phyloP scores from a whole-genome alignment of 202 grass and related monocot species.

The Cymbopogon flexuosus region DNA sequence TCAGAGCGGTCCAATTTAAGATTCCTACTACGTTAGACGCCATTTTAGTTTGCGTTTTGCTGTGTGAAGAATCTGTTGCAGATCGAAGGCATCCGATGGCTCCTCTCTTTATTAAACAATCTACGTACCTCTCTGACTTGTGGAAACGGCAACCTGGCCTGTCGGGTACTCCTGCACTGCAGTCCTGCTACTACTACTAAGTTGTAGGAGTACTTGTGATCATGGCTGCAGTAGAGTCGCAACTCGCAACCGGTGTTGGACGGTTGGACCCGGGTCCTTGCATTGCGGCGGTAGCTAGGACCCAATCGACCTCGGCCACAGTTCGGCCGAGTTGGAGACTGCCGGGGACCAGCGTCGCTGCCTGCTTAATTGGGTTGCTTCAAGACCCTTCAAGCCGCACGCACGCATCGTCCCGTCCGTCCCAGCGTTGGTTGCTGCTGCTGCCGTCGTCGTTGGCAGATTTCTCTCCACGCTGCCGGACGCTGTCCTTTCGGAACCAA shows the following conservation, averaged over 20 bases:
- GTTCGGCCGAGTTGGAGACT: background rate
- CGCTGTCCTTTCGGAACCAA: background rate
- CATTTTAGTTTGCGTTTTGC: background rate
- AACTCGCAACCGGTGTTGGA: background rate
- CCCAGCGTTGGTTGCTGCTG: background rate
- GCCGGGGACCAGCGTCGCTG: background rate
- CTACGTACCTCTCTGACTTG: background rate
- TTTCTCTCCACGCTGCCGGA: background rate
- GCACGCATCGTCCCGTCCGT: background rate
- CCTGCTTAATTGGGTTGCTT: background rate
- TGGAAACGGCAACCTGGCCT: background rate
- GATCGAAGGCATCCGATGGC: slow-evolving; percentile 5
- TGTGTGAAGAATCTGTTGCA: background rate
- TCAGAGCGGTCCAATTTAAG: background rate
- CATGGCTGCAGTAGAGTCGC: background rate
- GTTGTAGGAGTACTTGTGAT: background rate
- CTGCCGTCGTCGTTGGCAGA: background rate
- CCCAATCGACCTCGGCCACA: no score
- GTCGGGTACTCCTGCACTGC: no score
- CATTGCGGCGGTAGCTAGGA: no score
- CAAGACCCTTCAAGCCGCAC: background rate
- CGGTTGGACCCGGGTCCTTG: slow-evolving; percentile 24
- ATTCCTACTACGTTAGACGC: background rate
- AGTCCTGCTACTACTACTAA: no score
- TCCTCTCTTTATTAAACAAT: background rate